Conservation (phyloP, 371 early-diverging fungal genomes). For the Rhizomucor pusillus region DNA sequence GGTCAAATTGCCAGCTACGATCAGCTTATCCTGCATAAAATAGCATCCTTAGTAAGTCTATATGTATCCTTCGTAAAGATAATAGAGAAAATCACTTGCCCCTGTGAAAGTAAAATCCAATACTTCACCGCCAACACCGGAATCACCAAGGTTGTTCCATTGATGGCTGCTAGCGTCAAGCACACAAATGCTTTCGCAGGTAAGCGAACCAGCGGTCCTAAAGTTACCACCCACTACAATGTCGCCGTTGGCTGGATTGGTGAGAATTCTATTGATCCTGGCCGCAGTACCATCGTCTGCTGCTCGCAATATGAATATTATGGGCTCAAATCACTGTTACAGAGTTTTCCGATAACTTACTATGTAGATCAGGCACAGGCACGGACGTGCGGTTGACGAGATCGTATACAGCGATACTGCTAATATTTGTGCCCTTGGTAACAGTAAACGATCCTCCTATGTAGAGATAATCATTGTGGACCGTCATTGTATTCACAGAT, state of each 20-base stretch:
- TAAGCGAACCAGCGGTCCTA: slow-evolving; percentile 42
- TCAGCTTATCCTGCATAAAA: slow-evolving; percentile 27
- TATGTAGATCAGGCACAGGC: slow-evolving; percentile 22
- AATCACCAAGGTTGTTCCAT: slow-evolving; percentile 42
- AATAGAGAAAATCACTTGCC: slow-evolving; percentile 18
- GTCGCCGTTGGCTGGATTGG: slow-evolving; percentile 16
- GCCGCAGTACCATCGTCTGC: slow-evolving; percentile 28
- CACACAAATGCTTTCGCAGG: slow-evolving; percentile 46
- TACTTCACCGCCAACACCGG: slow-evolving; percentile 39
- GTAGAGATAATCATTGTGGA: slow-evolving; percentile 39
- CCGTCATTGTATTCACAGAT: slow-evolving; percentile 24
- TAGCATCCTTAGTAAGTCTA: background rate
- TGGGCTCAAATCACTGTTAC: slow-evolving; percentile 9
- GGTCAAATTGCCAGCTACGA: slow-evolving; percentile 50
- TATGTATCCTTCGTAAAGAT: background rate
- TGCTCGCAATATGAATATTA: background rate
- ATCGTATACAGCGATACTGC: slow-evolving; percentile 36
- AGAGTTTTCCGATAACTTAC: slow-evolving; percentile 23
- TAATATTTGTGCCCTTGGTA: slow-evolving; percentile 6
- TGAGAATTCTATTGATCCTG: slow-evolving; percentile 42
- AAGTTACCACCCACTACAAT: slow-evolving; percentile 60
- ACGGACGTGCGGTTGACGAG: slow-evolving; percentile 24
- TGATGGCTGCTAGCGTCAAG: slow-evolving; percentile 28
- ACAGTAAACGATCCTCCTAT: slow-evolving; percentile 49
- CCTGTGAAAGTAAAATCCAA: slow-evolving; percentile 50